Evolutionary conservation across 257 asterid species (phyloP).

Genomic region (Nicotiana benthamiana): DNA sequence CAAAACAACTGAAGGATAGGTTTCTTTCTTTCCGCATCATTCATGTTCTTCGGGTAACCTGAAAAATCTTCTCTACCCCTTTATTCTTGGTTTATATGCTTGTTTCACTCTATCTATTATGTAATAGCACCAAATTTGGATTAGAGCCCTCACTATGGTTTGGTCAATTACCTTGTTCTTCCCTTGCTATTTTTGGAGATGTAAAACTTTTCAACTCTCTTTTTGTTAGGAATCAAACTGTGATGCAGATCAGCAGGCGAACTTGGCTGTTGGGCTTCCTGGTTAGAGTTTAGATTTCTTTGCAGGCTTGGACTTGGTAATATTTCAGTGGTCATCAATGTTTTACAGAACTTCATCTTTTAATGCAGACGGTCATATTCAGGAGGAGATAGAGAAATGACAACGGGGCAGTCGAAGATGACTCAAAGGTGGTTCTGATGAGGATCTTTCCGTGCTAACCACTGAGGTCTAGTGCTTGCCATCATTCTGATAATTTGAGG

Average conservation of each 20-base stretch:
- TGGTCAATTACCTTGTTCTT: neutral
- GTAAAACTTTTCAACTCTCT: neutral
- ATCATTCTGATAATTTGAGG: neutral
- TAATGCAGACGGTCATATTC: constrained; percentile 63
- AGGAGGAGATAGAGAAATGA: constrained; percentile 57
- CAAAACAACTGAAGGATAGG: constrained; percentile 64
- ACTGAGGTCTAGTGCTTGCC: neutral
- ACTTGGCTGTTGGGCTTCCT: constrained; percentile 74
- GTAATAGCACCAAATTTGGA: neutral
- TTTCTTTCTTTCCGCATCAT: constrained; percentile 57
- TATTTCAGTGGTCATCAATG: neutral
- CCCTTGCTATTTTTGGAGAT: neutral
- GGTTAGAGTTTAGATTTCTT: constrained; percentile 33
- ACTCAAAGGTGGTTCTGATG: neutral
- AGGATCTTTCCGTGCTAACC: neutral
- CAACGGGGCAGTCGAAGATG: neutral
- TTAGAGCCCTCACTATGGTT: neutral
- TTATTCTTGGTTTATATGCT: neutral
- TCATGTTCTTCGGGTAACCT: constrained; percentile 67
- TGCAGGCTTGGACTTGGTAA: neutral
- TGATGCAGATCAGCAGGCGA: constrained; percentile 91
- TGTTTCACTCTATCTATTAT: neutral
- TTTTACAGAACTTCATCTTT: neutral
- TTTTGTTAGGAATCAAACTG: constrained; percentile 59
- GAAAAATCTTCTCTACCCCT: neutral